Evolutionary conservation across 169 alveolate species (phyloP).

Genomic region (Eimeria maxima): DNA sequence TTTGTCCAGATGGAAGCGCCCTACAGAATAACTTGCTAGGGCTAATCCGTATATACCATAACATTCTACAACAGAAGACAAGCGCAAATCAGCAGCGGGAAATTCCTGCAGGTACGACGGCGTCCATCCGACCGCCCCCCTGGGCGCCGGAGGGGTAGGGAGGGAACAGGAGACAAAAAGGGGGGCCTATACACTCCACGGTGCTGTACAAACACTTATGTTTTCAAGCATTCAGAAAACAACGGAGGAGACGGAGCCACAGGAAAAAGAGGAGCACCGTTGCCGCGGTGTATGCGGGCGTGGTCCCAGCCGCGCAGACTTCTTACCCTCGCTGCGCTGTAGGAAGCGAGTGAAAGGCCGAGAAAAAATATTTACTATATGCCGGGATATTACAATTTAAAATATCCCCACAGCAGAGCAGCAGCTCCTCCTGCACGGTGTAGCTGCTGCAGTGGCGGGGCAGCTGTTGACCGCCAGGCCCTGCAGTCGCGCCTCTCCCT

Average conservation of each 20-base stretch:
- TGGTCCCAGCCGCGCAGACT: constrained; percentile 12
- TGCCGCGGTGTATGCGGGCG: constrained; percentile 6
- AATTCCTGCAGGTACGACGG: neutral
- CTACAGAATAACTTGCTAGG: no score
- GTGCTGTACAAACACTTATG: neutral
- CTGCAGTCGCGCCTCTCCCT: constrained; percentile 62
- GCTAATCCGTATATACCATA: neutral
- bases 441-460: constrained; percentile 71
- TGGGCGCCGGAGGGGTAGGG: neutral
- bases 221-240: neutral
- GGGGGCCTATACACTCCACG: constrained; percentile 4
- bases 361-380: constrained; percentile 27
- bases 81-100: neutral
- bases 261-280: neutral
- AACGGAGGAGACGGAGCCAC: constrained; percentile 57
- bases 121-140: constrained; percentile 22
- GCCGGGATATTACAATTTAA: neutral
- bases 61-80: constrained; percentile 33
- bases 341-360: constrained; percentile 73
- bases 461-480: constrained; percentile 59
- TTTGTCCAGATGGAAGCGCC: neutral
- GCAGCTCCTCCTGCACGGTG: constrained; percentile 50
- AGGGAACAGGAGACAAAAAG: neutral
- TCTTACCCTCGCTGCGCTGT: constrained; percentile 75
- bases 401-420: constrained; percentile 52